Percentiles rank a stretch among this genome's conserved stretches.
Conservation (phyloP, 805 yeast species). For the Starmerella gropengiesseri region DNA sequence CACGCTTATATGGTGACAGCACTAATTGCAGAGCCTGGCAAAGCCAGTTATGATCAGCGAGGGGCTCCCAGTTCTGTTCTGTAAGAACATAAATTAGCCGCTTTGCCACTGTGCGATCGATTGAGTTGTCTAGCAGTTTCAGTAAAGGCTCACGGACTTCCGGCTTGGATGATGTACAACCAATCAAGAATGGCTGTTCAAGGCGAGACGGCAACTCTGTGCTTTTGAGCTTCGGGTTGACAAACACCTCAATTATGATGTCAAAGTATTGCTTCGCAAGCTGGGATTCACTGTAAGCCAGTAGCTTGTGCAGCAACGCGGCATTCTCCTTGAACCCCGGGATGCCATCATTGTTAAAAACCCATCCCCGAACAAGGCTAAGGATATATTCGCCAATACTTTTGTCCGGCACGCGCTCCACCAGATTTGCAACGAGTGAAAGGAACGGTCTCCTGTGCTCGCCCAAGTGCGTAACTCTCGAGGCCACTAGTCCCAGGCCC, state of each 20-base stretch:
- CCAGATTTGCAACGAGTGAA: constrained; percentile 74
- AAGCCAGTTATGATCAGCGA: constrained; percentile 89
- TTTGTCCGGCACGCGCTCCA: constrained; percentile 77
- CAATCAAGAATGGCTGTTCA: constrained; percentile 94
- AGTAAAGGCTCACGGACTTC: constrained; percentile 64
- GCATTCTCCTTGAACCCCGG: constrained; percentile 96
- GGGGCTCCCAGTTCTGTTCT: constrained; percentile 94
- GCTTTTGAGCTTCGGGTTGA: constrained; percentile 61
- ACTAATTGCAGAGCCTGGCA: constrained; percentile 84
- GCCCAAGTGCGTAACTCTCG: constrained; percentile 75
- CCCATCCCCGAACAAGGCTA: constrained; percentile 76
- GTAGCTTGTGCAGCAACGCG: constrained; percentile 84
- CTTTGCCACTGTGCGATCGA: constrained; percentile 67
- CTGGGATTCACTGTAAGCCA: constrained; percentile 64
- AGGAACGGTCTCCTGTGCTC: constrained; percentile 87
- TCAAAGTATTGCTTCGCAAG: constrained; percentile 69
- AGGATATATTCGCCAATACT: constrained; percentile 64
- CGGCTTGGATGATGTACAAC: constrained; percentile 62
- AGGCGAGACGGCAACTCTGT: constrained; percentile 86
- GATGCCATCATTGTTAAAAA: constrained; percentile 64
- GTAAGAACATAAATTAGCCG: constrained; percentile 77
- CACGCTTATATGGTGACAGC: constrained; percentile 61
- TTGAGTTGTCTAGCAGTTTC: constrained; percentile 63
- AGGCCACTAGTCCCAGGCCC: constrained; percentile 63
- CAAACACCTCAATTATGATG: constrained; percentile 78